Percentiles rank a stretch among this genome's conserved stretches.
These are phyloP conservation scores for Trametes cingulata DNA, from an alignment of 768 basidiomycete species.

Conservation along the genomic window DNA sequence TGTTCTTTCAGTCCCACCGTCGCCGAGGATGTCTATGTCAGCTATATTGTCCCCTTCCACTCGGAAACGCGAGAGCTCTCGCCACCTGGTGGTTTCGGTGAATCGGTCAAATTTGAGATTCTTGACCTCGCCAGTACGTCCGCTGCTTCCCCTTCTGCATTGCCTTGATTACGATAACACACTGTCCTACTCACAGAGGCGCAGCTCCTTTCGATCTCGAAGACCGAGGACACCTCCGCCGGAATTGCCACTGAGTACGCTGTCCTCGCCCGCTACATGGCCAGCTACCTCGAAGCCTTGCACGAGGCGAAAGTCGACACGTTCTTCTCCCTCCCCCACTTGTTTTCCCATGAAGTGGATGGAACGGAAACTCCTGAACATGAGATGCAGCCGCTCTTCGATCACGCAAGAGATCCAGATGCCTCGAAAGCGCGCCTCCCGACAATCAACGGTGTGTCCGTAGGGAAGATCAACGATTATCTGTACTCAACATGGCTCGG, in stretches of 20 bases:
- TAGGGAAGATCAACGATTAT: constrained; percentile 22
- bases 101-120: constrained; percentile 19
- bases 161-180: no score
- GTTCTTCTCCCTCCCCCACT: constrained; percentile 29
- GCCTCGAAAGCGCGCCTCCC: neutral
- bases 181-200: neutral
- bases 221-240: neutral
- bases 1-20: neutral
- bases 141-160: neutral
- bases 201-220: neutral
- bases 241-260: neutral
- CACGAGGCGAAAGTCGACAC: constrained; percentile 27
- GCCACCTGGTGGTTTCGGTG: constrained; percentile 4
- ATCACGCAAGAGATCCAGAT: neutral
- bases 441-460: constrained; percentile 12
- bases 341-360: neutral
- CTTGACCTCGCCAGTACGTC: constrained; percentile 22
- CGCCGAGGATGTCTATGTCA: neutral
- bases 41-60: constrained; percentile 22
- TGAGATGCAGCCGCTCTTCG: neutral
- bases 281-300: constrained; percentile 27
- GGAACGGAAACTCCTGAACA: neutral
- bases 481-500: constrained; percentile 20
- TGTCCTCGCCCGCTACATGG: constrained; percentile 16
- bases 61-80: constrained; percentile 21